Percentiles rank a stretch among this genome's conserved stretches.
Evolutionary conservation across 805 yeast genomes (phyloP).

Genomic region (Lipomyces kockii): DNA sequence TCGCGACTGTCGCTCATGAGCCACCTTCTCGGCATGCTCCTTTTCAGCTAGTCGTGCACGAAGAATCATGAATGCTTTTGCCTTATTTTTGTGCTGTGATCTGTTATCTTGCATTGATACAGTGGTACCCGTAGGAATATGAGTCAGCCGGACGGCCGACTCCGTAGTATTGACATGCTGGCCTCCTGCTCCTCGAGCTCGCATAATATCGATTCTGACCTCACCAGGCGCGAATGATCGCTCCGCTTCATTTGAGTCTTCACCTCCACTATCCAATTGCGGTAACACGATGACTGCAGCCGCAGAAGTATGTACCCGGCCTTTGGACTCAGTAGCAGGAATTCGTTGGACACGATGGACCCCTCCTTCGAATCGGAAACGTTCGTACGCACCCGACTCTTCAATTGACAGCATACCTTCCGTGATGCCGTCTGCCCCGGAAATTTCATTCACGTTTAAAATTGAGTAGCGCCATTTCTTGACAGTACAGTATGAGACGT

Average conservation of each 20-base stretch:
- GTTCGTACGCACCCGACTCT: slow-evolving; percentile 75
- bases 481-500: slow-evolving; percentile 66
- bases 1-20: slow-evolving; percentile 67
- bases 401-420: slow-evolving; percentile 79
- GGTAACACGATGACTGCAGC: slow-evolving; percentile 95
- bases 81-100: slow-evolving; percentile 92
- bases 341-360: slow-evolving; percentile 95
- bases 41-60: slow-evolving; percentile 83
- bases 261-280: slow-evolving; percentile 60
- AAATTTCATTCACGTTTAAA: slow-evolving; percentile 59
- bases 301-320: slow-evolving; percentile 93
- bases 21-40: slow-evolving; percentile 68
- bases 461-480: slow-evolving; percentile 71
- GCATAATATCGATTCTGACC: slow-evolving; percentile 92
- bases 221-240: slow-evolving; percentile 83
- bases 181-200: slow-evolving; percentile 97
- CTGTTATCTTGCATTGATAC: slow-evolving; percentile 94
- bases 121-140: slow-evolving; percentile 85
- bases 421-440: slow-evolving; percentile 63
- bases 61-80: slow-evolving; percentile 83
- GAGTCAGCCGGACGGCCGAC: slow-evolving; percentile 92
- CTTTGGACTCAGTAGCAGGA: slow-evolving; percentile 92
- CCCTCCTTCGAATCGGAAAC: slow-evolving; percentile 84
- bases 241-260: slow-evolving; percentile 59
- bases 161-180: slow-evolving; percentile 98